Base-by-base conservation (phyloP, 2,329 filamentous ascomycete species). In the Neonectria hederae region DNA sequence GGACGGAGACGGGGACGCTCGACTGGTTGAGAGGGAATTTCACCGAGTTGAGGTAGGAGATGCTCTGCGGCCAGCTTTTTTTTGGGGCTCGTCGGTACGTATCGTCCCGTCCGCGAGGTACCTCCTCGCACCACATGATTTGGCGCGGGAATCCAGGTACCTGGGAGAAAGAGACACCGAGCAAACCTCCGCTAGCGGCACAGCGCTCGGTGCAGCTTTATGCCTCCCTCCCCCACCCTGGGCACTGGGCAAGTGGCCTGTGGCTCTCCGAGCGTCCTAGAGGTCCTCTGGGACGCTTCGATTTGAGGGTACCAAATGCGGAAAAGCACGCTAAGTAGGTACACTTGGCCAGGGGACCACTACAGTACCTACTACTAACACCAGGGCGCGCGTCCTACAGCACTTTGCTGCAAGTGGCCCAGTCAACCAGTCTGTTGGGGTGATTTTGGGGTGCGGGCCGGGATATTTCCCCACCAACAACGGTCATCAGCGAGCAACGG, bases 1-100 rank as follows among this genome's bases (percentile, higher is more conserved):
- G 70, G 65, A 66, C 66, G 64, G 71, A 70, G 67, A 62, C 22
- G 42, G 42, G n/a, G 43, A 72, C 59, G 65, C 67, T 57, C 62
- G 62, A 72, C 65, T 65, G 70, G 71, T 74, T 74, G 72, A 71
- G 72, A 74, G 72, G 72, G 72, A 74, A 74, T 74, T 74, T 74
- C 72, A 74, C 72, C 72, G 72, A 74, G 59, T 57, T 53, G 62
- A 59, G 57, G 62, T 55, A 59, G 40, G 55, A 71, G 59, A 64
- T 71, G 68, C 68, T 69, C 66, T 71, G 64, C 70, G 69, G 64
- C 66, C 72, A 72, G 71, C 62, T 72, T 74, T 74, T 74, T 74
- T 74, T 73, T 74, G 68, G 72, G 72, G 70, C 65, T 63, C 59
- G 70, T 74, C 72, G 72, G 72, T 74, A 74, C 70, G 70, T 73